A percentile compares a stretch with the other conserved stretches of the same genome.
phyloP scores from a whole-genome alignment of 345 rosid species.

The Noccaea bulbosa region DNA sequence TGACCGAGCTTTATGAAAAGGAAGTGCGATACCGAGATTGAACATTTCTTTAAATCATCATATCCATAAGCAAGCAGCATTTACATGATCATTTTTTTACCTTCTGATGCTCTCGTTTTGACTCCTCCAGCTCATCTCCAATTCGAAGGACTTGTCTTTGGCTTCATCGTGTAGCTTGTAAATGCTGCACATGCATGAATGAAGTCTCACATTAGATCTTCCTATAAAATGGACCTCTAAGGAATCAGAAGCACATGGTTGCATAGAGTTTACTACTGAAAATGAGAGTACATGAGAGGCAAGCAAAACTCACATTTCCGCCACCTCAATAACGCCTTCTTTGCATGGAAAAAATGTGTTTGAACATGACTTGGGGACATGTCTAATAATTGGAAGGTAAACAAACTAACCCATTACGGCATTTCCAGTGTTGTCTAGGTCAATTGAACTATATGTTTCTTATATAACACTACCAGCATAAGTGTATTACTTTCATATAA shows the following conservation, averaged over 20 bases:
- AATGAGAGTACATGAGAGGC: too few relatives aligned
- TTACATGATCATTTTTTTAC: slow-evolving; percentile 32
- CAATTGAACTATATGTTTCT: too few relatives aligned
- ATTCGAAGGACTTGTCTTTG: slow-evolving; percentile 94
- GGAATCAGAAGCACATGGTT: background rate
- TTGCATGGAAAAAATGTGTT: too few relatives aligned
- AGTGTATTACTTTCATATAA: too few relatives aligned
- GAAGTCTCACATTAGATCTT: background rate
- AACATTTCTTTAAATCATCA: background rate
- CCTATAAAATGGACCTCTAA: background rate
- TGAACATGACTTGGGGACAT: slow-evolving; percentile 48
- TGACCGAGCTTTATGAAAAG: too few relatives aligned
- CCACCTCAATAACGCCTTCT: too few relatives aligned
- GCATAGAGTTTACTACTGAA: too few relatives aligned
- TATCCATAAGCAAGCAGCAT: background rate
- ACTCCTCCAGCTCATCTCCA: slow-evolving; percentile 98
- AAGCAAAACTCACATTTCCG: too few relatives aligned
- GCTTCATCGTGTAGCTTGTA: slow-evolving; percentile 98
- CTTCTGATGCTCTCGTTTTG: slow-evolving; percentile 86
- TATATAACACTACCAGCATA: too few relatives aligned
- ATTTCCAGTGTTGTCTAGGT: too few relatives aligned
- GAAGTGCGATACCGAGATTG: too few relatives aligned
- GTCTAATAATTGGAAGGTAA: slow-evolving; percentile 76
- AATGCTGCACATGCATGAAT: slow-evolving; percentile 56
- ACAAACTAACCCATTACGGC: background rate